phyloP scores from a whole-genome alignment of 148 eudicot genomes.

The Cornus florida region DNA sequence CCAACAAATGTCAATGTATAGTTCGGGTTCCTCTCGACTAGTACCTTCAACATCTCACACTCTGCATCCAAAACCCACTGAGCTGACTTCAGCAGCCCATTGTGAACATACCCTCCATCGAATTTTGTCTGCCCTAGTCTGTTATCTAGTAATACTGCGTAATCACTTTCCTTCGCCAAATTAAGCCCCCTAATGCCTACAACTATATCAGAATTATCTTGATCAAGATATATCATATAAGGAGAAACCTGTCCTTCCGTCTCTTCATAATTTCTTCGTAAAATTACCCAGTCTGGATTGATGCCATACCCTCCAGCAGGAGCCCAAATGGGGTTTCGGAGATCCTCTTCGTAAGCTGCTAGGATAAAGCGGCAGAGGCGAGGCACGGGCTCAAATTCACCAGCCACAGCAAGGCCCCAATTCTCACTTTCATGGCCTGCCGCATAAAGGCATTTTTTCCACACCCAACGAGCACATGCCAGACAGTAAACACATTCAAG shows the following conservation, averaged over 20 bases:
- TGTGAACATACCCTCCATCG: constrained; percentile 95
- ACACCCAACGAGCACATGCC: constrained; percentile 88
- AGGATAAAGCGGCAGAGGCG: constrained; percentile 71
- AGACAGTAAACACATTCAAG: constrained; percentile 90
- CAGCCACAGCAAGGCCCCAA: constrained; percentile 74
- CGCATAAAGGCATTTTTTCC: constrained; percentile 74
- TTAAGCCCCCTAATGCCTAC: constrained; percentile 78
- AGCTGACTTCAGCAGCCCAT: constrained; percentile 85
- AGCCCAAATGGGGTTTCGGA: constrained; percentile 84
- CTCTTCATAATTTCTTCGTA: constrained; percentile 55
- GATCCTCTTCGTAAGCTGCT: constrained; percentile 81
- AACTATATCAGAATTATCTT: constrained; percentile 69
- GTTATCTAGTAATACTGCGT: constrained; percentile 73
- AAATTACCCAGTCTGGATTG: constrained; percentile 74
- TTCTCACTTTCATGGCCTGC: constrained; percentile 84
- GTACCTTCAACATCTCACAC: constrained; percentile 55
- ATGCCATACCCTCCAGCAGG: constrained; percentile 89
- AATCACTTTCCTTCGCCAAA: constrained; percentile 81
- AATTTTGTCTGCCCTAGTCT: constrained; percentile 75
- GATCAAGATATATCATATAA: constrained; percentile 82
- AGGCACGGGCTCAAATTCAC: constrained; percentile 81
- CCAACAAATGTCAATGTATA: constrained; percentile 91
- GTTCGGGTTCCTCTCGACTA: constrained; percentile 56
- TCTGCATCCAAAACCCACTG: constrained; percentile 73
- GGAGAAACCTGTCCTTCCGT: constrained; percentile 73